Evolutionary conservation across 176 grass and related monocot genomes (phyloP), one percentile per base, ranked within the genome.

Genomic region (Eleusine indica): DNA sequence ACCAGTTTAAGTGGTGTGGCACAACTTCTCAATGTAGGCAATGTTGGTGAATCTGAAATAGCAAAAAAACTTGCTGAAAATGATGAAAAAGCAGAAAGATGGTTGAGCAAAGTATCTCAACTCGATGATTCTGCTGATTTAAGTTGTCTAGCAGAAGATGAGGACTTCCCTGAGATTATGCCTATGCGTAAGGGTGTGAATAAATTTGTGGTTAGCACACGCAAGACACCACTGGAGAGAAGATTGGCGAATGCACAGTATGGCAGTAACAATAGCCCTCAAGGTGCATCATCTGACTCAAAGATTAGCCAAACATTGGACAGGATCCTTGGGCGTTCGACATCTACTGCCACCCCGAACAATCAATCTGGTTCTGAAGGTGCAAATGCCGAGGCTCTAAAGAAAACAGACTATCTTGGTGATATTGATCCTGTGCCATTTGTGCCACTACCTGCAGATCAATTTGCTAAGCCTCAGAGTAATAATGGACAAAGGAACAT

Each of bases 151-250:
- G 84, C 87, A 42, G 81, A 79, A 69, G 92, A 91, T 63, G 87
- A 94, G 74, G 92, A 94, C 84, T 94, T 94, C 80, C 92, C 89
- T 64, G 92, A 94, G 82, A 91, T 91, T 40, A 91, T 94, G 92
- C 89, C 92, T 66, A 94, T 94, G 89, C 56, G 87, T 39, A 94
- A 91, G 66, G 89, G 89, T 70, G 65, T 89, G 44, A 94, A 94
- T 80, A 94, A 88, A 75, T 91, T 91, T 89, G 89, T 94, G 46
- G 92, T 87, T 68, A 91, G 92, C 84, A 91, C 82, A 19, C 84
- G 82, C 21, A 94, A 91, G 72, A 91, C 89, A 80, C 89, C 92
- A 69, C 28, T 94, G 52, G 87, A 94, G 46, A 89, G 89, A 84
- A 87, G 92, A 73, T 75, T 91, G 74, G 78, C 64, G 37, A 94